phyloP scores from a whole-genome alignment of 192 early-diverging fungal species.

The Entophlyctis helioformis region DNA sequence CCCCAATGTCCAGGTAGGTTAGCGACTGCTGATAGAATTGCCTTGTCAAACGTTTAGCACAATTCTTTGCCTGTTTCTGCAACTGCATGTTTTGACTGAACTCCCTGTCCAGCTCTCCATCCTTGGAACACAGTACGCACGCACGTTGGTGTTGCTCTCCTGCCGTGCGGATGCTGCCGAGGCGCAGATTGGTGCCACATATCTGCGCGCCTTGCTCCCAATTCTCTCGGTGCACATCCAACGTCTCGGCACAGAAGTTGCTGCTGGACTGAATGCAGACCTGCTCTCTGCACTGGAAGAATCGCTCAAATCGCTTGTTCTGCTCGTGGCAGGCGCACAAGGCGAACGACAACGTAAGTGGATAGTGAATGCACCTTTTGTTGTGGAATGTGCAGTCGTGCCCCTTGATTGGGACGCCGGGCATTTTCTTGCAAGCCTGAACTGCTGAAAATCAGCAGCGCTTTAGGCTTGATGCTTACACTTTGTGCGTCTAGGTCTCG shows the following conservation, averaged over 20 bases:
- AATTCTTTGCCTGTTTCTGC: not conserved
- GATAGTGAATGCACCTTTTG: too few relatives aligned
- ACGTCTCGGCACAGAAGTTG: too few relatives aligned
- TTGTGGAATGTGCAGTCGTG: too few relatives aligned
- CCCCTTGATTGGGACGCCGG: constrained; percentile 1
- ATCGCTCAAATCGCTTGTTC: too few relatives aligned
- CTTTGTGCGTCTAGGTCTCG: not conserved
- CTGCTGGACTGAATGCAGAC: too few relatives aligned
- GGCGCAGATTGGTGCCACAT: constrained; percentile 3
- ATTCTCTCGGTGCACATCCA: too few relatives aligned
- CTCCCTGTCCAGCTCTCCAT: constrained; percentile 7
- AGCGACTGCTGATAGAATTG: not conserved
- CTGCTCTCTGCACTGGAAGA: too few relatives aligned
- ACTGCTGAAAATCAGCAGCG: constrained; percentile 1
- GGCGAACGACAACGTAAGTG: too few relatives aligned
- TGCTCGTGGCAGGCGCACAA: too few relatives aligned
- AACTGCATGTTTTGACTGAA: too few relatives aligned
- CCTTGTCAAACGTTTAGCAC: not conserved
- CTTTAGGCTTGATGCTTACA: not conserved
- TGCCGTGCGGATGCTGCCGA: not conserved
- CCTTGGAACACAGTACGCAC: constrained; percentile 3
- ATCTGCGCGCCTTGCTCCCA: too few relatives aligned
- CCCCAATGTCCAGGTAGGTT: constrained; percentile 1
- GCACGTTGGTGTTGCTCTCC: constrained; percentile 4
- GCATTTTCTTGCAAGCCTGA: not conserved